Evolutionary conservation across 805 yeast genomes (phyloP).

Genomic region (Myxozyma sirexii): DNA sequence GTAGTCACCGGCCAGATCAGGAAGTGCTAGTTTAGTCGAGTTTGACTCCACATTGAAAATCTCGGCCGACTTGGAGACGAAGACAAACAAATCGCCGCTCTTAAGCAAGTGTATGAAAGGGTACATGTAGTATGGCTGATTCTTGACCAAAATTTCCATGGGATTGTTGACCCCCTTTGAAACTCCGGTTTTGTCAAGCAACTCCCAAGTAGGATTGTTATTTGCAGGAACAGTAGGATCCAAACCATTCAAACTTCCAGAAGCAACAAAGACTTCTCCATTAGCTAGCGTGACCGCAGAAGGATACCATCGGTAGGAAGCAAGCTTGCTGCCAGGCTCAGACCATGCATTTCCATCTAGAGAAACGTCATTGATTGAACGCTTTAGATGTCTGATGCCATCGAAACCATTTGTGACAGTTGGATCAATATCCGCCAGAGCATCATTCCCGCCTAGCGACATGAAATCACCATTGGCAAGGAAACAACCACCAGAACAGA

Average conservation of each 20-base stretch:
- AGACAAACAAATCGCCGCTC: constrained; percentile 24
- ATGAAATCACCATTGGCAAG: constrained; percentile 29
- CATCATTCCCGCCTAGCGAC: constrained; percentile 29
- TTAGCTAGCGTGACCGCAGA: constrained; percentile 27
- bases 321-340: constrained; percentile 31
- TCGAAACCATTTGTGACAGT: constrained; percentile 27
- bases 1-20: constrained; percentile 30
- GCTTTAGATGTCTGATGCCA: constrained; percentile 29
- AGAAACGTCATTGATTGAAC: constrained; percentile 9
- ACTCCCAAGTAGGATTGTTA: constrained; percentile 30
- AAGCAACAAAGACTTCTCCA: constrained; percentile 27
- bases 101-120: constrained; percentile 27
- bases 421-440: constrained; percentile 23
- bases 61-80: constrained; percentile 26
- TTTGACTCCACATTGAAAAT: constrained; percentile 20
- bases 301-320: constrained; percentile 28
- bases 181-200: constrained; percentile 27
- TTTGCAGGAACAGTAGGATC: constrained; percentile 31
- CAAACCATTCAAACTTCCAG: constrained; percentile 30
- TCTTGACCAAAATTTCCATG: constrained; percentile 22
- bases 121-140: constrained; percentile 33
- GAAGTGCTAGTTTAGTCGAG: constrained; percentile 15
- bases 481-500: constrained; percentile 30
- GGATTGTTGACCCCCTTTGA: constrained; percentile 21
- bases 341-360: constrained; percentile 26